phyloP scores from a whole-genome alignment of 2,329 filamentous ascomycete genomes.

The Exophiala sp. region DNA sequence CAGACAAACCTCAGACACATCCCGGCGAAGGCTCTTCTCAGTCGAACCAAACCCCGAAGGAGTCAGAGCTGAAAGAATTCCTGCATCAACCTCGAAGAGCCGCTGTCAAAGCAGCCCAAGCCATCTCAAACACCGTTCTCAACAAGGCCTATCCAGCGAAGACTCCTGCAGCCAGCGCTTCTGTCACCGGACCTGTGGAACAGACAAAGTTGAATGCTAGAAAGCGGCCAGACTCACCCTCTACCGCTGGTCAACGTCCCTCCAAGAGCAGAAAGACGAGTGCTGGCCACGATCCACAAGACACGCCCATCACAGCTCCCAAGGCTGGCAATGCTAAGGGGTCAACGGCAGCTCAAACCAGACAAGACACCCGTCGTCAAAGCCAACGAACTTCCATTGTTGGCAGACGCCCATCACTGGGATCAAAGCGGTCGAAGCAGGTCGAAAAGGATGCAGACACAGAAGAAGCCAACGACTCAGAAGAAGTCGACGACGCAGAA shows the following conservation, averaged over 20 bases:
- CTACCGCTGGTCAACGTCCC: not conserved
- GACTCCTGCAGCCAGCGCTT: not conserved
- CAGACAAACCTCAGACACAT: too few species aligned
- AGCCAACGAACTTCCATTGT: not conserved
- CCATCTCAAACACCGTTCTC: not conserved
- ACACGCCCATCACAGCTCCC: not conserved
- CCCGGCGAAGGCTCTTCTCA: too few species aligned
- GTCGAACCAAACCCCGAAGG: too few species aligned
- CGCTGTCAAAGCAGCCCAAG: constrained; percentile 10
- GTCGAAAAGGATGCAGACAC: not conserved
- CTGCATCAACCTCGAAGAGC: constrained; percentile 13
- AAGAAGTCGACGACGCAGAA: too few species aligned
- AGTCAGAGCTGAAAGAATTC: constrained; percentile 1
- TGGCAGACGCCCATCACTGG: not conserved
- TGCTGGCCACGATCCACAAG: not conserved
- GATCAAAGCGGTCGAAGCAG: not conserved
- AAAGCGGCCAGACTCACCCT: not conserved
- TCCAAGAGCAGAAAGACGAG: not conserved
- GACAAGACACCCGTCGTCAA: not conserved
- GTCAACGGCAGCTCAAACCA: not conserved
- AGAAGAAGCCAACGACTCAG: too few species aligned
- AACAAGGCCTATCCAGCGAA: too few species aligned
- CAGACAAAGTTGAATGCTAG: not conserved
- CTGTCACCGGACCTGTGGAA: not conserved
- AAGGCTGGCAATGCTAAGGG: not conserved